These are phyloP conservation scores for Hypholoma sublateritium DNA, from an alignment of 768 basidiomycete genomes.

Conservation along the genomic window DNA sequence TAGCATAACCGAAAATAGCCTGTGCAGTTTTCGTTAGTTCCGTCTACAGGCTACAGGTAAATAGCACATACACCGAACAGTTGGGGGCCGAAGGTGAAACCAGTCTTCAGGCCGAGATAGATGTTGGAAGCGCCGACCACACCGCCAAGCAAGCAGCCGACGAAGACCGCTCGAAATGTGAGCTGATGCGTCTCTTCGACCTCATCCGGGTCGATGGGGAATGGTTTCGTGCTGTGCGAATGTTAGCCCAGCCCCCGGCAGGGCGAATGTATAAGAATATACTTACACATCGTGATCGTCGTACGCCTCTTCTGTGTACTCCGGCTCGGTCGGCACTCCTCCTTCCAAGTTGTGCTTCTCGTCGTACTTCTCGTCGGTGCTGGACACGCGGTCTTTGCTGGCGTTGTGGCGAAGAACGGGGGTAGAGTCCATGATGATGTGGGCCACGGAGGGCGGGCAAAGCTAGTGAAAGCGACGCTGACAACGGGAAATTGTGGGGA, in stretches of 20 bases:
- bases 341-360: conserved; percentile 23
- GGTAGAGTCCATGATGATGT: conserved; percentile 11
- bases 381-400: conserved; percentile 14
- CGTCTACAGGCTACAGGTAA: neutral
- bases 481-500: conserved; percentile 7
- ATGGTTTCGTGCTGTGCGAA: conserved; percentile 40
- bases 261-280: neutral
- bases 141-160: conserved; percentile 51
- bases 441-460: neutral
- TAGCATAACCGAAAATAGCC: conserved; percentile 61
- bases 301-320: conserved; percentile 21
- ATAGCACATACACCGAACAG: conserved; percentile 50
- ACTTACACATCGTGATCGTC: conserved; percentile 42
- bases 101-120: conserved; percentile 69
- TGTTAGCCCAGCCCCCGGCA: neutral
- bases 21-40: conserved; percentile 12
- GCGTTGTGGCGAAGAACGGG: conserved; percentile 9
- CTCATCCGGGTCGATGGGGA: conserved; percentile 51
- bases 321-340: neutral
- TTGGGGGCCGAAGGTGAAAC: conserved; percentile 64
- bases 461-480: conserved; percentile 1
- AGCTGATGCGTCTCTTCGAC: conserved; percentile 51
- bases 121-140: conserved; percentile 63
- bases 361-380: conserved; percentile 26
- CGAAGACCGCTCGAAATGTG: conserved; percentile 49